phyloP scores from a whole-genome alignment of 129 eudicot species.

The Heracleum sosnowskyi region DNA sequence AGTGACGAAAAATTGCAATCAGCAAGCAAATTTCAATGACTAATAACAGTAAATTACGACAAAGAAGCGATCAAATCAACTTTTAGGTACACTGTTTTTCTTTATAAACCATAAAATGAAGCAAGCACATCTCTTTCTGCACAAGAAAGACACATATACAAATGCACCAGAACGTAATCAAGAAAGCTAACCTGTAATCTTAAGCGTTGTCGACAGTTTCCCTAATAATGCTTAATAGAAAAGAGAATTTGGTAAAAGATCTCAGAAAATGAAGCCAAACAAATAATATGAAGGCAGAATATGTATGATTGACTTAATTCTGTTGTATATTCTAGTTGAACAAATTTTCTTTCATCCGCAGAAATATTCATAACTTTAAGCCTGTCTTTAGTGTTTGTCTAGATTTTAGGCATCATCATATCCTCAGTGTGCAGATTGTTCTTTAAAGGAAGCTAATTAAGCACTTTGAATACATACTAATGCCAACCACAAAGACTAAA shows the following conservation, averaged over 20 bases:
- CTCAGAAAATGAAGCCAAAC: not conserved
- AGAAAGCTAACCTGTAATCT: not conserved
- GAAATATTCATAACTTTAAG: not conserved
- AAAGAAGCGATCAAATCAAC: not conserved
- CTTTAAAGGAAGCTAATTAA: not conserved
- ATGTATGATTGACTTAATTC: not conserved
- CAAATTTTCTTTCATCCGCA: not conserved
- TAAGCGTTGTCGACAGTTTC: not conserved
- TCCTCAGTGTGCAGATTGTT: not conserved
- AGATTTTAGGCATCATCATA: not conserved
- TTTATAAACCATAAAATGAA: not conserved
- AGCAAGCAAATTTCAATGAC: not conserved
- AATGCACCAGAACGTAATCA: not conserved
- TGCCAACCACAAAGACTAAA: not conserved
- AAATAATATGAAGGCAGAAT: not conserved
- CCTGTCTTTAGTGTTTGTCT: not conserved
- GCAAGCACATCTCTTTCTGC: constrained; percentile 1
- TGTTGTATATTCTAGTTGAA: not conserved
- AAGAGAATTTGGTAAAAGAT: not conserved
- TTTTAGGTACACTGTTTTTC: not conserved
- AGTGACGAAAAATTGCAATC: not conserved
- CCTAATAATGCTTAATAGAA: not conserved
- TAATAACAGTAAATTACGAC: not conserved
- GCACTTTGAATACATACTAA: not conserved
- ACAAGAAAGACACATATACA: not conserved